These are phyloP conservation scores for Aspergillus ochraceoroseus DNA, from an alignment of 2,329 filamentous ascomycete species.

Conservation along the genomic window DNA sequence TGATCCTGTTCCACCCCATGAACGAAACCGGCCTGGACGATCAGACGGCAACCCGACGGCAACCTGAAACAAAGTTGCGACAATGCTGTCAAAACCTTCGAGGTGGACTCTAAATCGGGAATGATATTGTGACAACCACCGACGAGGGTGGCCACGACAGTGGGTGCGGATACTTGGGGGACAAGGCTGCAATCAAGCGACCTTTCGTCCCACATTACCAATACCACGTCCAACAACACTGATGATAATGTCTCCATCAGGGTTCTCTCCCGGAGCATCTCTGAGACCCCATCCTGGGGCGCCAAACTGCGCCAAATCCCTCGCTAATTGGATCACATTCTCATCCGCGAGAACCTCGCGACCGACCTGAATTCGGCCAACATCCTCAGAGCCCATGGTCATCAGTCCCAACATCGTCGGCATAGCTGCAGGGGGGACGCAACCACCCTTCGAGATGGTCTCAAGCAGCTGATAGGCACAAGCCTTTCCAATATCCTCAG, in stretches of 20 bases:
- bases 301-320: conserved; percentile 84
- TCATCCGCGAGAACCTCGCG: conserved; percentile 77
- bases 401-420: conserved; percentile 78
- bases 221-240: conserved; percentile 91
- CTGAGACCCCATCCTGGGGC: conserved; percentile 86
- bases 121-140: neutral
- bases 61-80: conserved; percentile 17
- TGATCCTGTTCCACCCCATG: no score
- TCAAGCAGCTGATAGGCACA: conserved; percentile 89
- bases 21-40: no score
- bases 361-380: conserved; percentile 77
- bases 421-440: conserved; percentile 66
- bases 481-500: conserved; percentile 83
- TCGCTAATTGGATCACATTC: conserved; percentile 70
- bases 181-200: conserved; percentile 50
- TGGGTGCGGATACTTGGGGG: conserved; percentile 4
- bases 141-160: neutral
- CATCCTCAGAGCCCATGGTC: conserved; percentile 97
- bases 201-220: conserved; percentile 90
- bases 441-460: conserved; percentile 74
- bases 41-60: conserved; percentile 4
- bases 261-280: conserved; percentile 63
- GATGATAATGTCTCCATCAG: conserved; percentile 66
- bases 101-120: neutral
- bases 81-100: conserved; percentile 6